Conservation (phyloP, 2,329 filamentous ascomycete genomes). For the Dothiorella sarmentorum region DNA sequence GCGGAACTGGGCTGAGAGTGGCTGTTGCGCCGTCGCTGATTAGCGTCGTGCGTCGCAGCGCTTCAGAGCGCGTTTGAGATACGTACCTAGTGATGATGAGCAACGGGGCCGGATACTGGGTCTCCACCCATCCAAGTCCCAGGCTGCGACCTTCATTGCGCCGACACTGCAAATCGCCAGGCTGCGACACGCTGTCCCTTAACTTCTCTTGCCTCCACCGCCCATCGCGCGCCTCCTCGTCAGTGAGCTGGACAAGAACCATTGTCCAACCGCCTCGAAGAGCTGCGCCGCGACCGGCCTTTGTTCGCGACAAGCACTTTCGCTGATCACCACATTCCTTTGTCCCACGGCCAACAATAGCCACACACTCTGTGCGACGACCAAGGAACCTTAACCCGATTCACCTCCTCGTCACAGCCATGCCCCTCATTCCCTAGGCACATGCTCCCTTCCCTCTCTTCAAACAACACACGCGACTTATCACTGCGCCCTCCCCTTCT, state of each 20-base stretch:
- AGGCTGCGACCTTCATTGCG: constrained; percentile 14
- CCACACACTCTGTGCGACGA: constrained; percentile 18
- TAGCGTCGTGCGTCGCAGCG: not conserved
- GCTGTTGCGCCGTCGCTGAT: not conserved
- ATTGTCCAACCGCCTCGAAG: not conserved
- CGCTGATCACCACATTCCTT: constrained; percentile 13
- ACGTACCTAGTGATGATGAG: too few relatives aligned
- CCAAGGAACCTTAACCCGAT: not conserved
- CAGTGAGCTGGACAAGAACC: not conserved
- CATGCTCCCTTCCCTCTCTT: constrained; percentile 8
- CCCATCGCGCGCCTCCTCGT: not conserved
- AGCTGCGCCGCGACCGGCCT: not conserved
- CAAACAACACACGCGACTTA: not conserved
- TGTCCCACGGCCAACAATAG: constrained; percentile 18
- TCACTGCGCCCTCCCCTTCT: not conserved
- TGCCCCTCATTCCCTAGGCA: constrained; percentile 15
- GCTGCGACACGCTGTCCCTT: constrained; percentile 2
- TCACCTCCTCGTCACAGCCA: not conserved
- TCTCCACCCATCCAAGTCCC: not conserved
- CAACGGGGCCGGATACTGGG: constrained; percentile 1
- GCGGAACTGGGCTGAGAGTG: not conserved
- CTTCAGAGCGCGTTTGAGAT: constrained; percentile 7
- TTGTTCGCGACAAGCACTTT: constrained; percentile 2
- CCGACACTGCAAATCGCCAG: constrained; percentile 8
- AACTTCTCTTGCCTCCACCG: constrained; percentile 2